phyloP scores from a whole-genome alignment of 495 filamentous ascomycete species.

The Neurospora sp. region DNA sequence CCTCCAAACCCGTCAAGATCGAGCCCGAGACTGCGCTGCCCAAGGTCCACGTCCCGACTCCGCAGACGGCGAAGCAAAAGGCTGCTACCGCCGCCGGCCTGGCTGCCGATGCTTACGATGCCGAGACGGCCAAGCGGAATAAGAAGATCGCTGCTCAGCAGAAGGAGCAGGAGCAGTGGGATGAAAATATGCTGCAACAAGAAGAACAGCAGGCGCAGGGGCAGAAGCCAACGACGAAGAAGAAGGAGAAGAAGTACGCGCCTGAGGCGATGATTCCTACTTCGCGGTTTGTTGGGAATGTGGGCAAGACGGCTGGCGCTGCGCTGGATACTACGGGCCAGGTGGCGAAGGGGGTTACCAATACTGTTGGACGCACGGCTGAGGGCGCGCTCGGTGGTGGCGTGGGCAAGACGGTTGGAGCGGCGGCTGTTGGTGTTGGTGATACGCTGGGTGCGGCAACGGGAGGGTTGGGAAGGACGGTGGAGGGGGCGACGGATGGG shows the following conservation, averaged over 20 bases:
- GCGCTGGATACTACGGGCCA: background rate
- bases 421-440: conserved; percentile 1
- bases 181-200: background rate
- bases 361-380: conserved; percentile 6
- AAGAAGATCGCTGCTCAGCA: background rate
- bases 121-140: background rate
- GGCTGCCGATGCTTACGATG: background rate
- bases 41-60: background rate
- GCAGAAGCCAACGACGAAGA: background rate
- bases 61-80: background rate
- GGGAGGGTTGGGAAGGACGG: conserved; percentile 6
- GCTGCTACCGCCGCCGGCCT: background rate
- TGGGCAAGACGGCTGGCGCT: background rate
- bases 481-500: conserved; percentile 14
- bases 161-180: background rate
- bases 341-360: conserved; percentile 4
- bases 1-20: background rate
- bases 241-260: conserved; percentile 16
- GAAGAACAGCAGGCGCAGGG: background rate
- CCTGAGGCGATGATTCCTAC: conserved; percentile 15
- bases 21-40: background rate
- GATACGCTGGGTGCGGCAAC: conserved; percentile 7
- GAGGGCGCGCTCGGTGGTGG: background rate
- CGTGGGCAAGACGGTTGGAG: conserved; percentile 6
- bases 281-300: conserved; percentile 4